Percentiles rank a stretch among this genome's conserved stretches.
These are phyloP conservation scores for Aspergillus sp. DNA, from an alignment of 2,329 filamentous ascomycete species.

Conservation along the genomic window DNA sequence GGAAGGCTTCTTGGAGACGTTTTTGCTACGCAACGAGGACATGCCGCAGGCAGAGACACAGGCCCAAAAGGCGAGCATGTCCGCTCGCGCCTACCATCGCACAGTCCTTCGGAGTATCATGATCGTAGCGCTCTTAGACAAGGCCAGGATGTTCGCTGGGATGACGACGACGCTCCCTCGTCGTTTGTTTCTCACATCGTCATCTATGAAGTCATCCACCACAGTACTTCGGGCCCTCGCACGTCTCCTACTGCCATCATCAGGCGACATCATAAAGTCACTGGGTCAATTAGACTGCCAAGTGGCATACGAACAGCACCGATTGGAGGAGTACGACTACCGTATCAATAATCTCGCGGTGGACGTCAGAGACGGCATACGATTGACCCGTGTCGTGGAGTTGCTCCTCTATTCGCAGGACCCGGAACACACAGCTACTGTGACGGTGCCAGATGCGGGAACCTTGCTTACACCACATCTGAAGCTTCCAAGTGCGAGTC, in stretches of 20 bases:
- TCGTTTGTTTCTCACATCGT: constrained; percentile 45
- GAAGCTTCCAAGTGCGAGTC: constrained; percentile 49
- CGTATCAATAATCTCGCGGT: constrained; percentile 52
- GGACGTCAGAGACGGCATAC: constrained; percentile 54
- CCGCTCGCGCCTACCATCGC: constrained; percentile 46
- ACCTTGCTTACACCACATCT: constrained; percentile 47
- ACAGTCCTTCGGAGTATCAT: constrained; percentile 52
- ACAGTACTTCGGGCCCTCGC: constrained; percentile 46
- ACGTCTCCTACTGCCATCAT: constrained; percentile 49
- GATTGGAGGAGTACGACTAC: constrained; percentile 52
- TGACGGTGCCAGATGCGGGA: constrained; percentile 40
- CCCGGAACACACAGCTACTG: constrained; percentile 36
- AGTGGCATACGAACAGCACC: constrained; percentile 47
- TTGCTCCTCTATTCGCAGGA: constrained; percentile 43
- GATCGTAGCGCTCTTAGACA: constrained; percentile 53
- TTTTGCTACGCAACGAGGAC: constrained; percentile 53
- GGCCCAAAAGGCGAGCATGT: constrained; percentile 34
- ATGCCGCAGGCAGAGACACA: constrained; percentile 20
- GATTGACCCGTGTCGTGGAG: constrained; percentile 53
- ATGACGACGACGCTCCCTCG: constrained; percentile 15
- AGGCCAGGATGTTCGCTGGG: constrained; percentile 36
- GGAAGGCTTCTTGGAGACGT: constrained; percentile 48
- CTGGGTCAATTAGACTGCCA: constrained; percentile 51
- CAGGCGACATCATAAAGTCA: constrained; percentile 49
- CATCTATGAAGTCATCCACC: constrained; percentile 49